Evolutionary conservation across 2,329 filamentous ascomycete genomes (phyloP).

Genomic region (Claviceps digitariae): DNA sequence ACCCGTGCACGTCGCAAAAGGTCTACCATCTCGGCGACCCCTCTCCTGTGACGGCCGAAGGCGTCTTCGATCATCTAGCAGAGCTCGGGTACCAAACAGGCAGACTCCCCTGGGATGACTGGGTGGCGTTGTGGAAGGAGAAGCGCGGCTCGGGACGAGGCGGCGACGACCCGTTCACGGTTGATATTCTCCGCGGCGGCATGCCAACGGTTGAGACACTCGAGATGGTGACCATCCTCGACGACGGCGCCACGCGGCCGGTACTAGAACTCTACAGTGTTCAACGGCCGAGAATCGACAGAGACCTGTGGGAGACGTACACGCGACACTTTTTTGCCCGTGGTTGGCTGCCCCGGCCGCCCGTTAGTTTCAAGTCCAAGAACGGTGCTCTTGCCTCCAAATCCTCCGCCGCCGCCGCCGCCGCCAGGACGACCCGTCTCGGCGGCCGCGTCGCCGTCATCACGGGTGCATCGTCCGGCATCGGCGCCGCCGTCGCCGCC

Average conservation of each 20-base stretch:
- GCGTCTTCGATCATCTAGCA: constrained; percentile 49
- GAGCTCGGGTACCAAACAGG: constrained; percentile 59
- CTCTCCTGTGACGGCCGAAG: constrained; percentile 50
- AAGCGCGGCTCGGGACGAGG: constrained; percentile 50
- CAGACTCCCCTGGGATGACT: constrained; percentile 55
- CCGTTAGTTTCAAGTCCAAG: constrained; percentile 30
- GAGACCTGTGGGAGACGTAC: constrained; percentile 60
- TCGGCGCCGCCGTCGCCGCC: constrained; percentile 59
- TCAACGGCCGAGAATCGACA: constrained; percentile 55
- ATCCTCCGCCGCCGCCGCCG: constrained; percentile 30
- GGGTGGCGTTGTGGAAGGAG: constrained; percentile 61
- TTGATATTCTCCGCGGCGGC: constrained; percentile 65
- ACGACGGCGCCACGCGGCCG: constrained; percentile 54
- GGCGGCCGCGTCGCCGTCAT: constrained; percentile 59
- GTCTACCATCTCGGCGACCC: constrained; percentile 67
- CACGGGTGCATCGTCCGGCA: constrained; percentile 69
- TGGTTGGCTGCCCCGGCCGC: constrained; percentile 58
- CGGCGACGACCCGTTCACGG: constrained; percentile 60
- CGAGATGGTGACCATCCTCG: constrained; percentile 56
- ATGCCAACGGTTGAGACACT: constrained; percentile 67
- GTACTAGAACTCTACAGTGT: constrained; percentile 39
- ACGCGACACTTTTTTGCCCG: constrained; percentile 67
- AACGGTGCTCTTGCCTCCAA: constrained; percentile 32
- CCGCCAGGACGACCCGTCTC: constrained; percentile 42
- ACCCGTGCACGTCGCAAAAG: constrained; percentile 46